Base-by-base conservation (phyloP, 2,329 filamentous ascomycete genomes). In the Boeremia exigua region DNA sequence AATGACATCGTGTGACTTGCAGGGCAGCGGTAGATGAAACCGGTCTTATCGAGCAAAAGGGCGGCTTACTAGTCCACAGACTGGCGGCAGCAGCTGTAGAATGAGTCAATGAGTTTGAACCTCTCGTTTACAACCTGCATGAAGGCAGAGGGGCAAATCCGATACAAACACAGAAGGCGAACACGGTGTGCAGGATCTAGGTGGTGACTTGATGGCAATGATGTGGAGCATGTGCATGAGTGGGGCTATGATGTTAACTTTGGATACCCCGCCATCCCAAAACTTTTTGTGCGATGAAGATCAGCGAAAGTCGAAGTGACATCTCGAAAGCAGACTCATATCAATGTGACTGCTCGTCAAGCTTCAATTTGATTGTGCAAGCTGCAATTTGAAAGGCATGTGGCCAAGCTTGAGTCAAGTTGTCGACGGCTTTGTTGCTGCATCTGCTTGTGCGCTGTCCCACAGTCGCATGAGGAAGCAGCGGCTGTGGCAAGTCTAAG, bases 391-490 rank as follows among this genome's bases (percentile, higher is more conserved):
- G n/a, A 4, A 37, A 44, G 19, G 28, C 28, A 34, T 46, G 34
- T 33, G 23, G 17, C n/a, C 14, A 14, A 10, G 29, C 25, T 46
- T 36, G 38, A 25, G n/a, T 45, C 14, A 46, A 39, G 27, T 40
- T 19, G 33, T 28, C 28, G 44, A 15, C 44, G 25, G 28, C 11
- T 48, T 29, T 54, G 44, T 38, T 54, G 45, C 32, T 48, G 45
- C 29, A 44, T 39, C 52, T 32, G 40, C 17, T 17, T 29, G 40
- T 43, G 40, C 40, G 40, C 40, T 43, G 40, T 43, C 39, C 39
- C 39, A 43, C 53, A 58, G 56, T 65, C 58, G 60, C 60, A 56
- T 63, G 60, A 62, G 54, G 56, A 56, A 62, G 61, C 50, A 65
- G 63, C 40, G 58, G 58, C 62, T 65, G 63, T 66, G 63, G 63